Percentiles rank a stretch among this genome's conserved stretches.
phyloP scores from a whole-genome alignment of 2,329 filamentous ascomycete genomes.

The Fusarium palustre region DNA sequence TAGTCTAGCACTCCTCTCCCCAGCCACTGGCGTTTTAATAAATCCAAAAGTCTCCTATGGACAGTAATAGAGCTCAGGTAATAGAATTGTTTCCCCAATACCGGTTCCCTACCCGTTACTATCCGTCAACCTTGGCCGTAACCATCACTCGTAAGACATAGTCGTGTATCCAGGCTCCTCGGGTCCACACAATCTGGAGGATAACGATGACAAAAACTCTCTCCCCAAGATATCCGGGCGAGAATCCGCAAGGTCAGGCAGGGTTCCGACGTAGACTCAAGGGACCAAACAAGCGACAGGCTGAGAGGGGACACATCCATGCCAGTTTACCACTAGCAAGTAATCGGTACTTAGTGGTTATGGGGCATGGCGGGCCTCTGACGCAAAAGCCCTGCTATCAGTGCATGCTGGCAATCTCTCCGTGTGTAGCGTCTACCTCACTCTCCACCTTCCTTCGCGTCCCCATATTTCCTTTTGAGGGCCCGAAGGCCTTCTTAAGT shows the following conservation, averaged over 20 bases:
- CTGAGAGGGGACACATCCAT: conserved; percentile 15
- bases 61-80: conserved; percentile 27
- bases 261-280: conserved; percentile 27
- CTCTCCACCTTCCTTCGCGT: conserved; percentile 17
- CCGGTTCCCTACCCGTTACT: conserved; percentile 18
- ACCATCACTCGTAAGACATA: conserved; percentile 6
- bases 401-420: conserved; percentile 17
- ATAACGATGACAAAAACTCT: conserved; percentile 17
- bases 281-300: conserved; percentile 34
- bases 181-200: conserved; percentile 14
- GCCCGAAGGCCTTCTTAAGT: conserved; percentile 36
- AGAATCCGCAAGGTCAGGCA: not conserved
- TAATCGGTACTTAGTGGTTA: conserved; percentile 25
- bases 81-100: conserved; percentile 32
- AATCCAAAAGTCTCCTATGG: conserved; percentile 10
- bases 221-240: conserved; percentile 9
- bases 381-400: conserved; percentile 21
- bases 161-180: not conserved
- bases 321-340: conserved; percentile 1
- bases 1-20: conserved; percentile 1
- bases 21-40: conserved; percentile 19
- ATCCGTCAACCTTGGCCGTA: conserved; percentile 14
- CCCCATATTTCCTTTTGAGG: conserved; percentile 30
- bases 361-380: conserved; percentile 8
- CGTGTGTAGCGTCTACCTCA: conserved; percentile 31